Conservation (phyloP, 2,329 filamentous ascomycete species). For the Fusarium sp. region DNA sequence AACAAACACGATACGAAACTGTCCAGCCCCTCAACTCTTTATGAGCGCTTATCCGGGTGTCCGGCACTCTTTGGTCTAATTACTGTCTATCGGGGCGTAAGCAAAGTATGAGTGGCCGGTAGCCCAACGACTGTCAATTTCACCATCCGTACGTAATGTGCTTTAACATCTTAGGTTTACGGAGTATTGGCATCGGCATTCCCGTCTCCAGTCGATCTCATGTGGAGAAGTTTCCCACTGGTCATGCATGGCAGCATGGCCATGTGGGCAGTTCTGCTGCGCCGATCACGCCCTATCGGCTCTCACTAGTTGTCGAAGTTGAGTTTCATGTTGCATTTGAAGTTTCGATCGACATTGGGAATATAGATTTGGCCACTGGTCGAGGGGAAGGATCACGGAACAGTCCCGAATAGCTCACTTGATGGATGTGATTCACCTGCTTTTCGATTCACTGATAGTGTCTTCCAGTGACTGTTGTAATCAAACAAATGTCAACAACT, state of each 20-base stretch:
- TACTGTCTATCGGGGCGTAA: background rate
- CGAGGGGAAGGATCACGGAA: background rate
- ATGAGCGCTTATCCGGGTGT: conserved; percentile 9
- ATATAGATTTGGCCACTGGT: conserved; percentile 7
- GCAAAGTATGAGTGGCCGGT: background rate
- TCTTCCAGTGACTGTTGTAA: background rate
- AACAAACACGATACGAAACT: conserved; percentile 12
- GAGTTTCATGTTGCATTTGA: conserved; percentile 26
- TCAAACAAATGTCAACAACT: background rate
- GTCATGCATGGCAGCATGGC: conserved; percentile 22
- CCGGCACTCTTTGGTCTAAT: conserved; percentile 11
- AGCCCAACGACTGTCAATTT: background rate
- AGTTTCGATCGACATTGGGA: conserved; percentile 21
- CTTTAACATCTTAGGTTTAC: background rate
- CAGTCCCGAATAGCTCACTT: background rate
- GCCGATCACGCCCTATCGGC: conserved; percentile 21
- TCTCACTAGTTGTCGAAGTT: background rate
- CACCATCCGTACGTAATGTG: background rate
- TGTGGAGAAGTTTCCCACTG: conserved; percentile 31
- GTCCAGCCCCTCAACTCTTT: background rate
- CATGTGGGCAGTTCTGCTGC: conserved; percentile 4
- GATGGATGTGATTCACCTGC: background rate
- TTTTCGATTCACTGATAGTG: no score
- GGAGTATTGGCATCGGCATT: conserved; percentile 29
- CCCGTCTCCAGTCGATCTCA: conserved; percentile 28